Conservation (phyloP, 495 filamentous ascomycete species). For the Penicillium steckii region DNA sequence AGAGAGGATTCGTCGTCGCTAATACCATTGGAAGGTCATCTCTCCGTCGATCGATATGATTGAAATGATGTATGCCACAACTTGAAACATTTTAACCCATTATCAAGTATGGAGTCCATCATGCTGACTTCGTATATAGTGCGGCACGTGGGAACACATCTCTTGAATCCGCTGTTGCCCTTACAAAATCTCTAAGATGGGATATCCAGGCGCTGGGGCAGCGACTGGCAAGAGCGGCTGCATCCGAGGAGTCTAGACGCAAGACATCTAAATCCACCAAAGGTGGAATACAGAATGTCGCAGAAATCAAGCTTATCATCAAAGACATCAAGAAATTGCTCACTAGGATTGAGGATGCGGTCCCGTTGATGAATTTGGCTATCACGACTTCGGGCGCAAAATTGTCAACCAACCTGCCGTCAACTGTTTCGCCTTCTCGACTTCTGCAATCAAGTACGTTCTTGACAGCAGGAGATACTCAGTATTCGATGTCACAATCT, state of each 20-base stretch:
- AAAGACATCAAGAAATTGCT: conserved; percentile 75
- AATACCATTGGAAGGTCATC: conserved; percentile 59
- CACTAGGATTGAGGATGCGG: conserved; percentile 81
- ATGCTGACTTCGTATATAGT: conserved; percentile 36
- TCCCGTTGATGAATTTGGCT: conserved; percentile 90
- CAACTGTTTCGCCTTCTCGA: conserved; percentile 86
- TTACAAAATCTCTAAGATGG: conserved; percentile 82
- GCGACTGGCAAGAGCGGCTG: conserved; percentile 67
- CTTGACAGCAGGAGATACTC: conserved; percentile 81
- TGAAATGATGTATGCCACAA: conserved; percentile 72
- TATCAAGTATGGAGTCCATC: not conserved
- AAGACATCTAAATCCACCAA: conserved; percentile 49
- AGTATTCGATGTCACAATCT: conserved; percentile 65
- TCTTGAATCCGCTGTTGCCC: conserved; percentile 81
- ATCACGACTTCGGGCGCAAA: conserved; percentile 94
- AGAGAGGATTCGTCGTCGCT: not conserved
- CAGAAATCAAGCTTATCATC: conserved; percentile 69
- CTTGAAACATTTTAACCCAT: not conserved
- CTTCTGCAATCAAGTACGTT: conserved; percentile 93
- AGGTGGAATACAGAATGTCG: conserved; percentile 47
- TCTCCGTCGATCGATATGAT: conserved; percentile 93
- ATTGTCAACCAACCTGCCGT: conserved; percentile 72
- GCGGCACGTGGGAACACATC: conserved; percentile 94
- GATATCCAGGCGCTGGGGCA: conserved; percentile 85
- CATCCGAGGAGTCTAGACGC: conserved; percentile 59